These are phyloP conservation scores for Huntiella decipiens DNA, from an alignment of 2,329 filamentous ascomycete species.

Conservation along the genomic window DNA sequence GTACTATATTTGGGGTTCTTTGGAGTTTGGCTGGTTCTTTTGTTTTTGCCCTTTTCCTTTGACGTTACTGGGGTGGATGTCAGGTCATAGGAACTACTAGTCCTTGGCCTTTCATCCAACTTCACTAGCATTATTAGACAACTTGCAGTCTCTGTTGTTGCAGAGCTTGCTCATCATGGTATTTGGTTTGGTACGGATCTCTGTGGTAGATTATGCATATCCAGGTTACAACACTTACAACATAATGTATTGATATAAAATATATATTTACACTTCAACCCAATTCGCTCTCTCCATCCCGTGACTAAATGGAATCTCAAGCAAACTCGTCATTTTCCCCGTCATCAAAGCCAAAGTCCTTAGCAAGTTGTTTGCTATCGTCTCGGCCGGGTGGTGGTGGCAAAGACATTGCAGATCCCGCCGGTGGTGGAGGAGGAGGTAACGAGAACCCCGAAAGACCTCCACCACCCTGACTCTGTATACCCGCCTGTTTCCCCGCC, in stretches of 20 bases:
- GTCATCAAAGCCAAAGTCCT: conserved; percentile 67
- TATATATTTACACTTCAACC: not conserved
- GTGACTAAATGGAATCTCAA: conserved; percentile 14
- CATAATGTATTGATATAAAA: not conserved
- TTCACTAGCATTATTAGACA: too few species aligned
- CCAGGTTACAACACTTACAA: too few species aligned
- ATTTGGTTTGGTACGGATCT: not conserved
- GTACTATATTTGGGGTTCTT: not conserved
- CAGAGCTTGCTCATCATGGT: too few species aligned
- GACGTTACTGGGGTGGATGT: not conserved
- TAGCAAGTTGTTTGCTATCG: conserved; percentile 35
- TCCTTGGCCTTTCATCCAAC: too few species aligned
- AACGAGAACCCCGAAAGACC: conserved; percentile 31
- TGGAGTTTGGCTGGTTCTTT: not conserved
- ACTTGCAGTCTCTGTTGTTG: too few species aligned
- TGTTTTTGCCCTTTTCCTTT: not conserved
- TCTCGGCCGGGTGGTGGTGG: conserved; percentile 52
- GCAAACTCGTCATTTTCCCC: conserved; percentile 76
- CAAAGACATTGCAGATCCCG: conserved; percentile 24
- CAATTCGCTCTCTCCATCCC: not conserved
- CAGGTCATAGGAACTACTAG: too few species aligned
- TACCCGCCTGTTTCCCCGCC: conserved; percentile 11
- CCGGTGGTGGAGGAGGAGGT: conserved; percentile 49
- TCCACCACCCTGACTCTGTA: conserved; percentile 14
- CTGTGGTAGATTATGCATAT: not conserved